A percentile compares a stretch with the other conserved stretches of the same genome.
Evolutionary conservation across 345 rosid genomes (phyloP).

Genomic region (Xanthoceras sorbifolium): DNA sequence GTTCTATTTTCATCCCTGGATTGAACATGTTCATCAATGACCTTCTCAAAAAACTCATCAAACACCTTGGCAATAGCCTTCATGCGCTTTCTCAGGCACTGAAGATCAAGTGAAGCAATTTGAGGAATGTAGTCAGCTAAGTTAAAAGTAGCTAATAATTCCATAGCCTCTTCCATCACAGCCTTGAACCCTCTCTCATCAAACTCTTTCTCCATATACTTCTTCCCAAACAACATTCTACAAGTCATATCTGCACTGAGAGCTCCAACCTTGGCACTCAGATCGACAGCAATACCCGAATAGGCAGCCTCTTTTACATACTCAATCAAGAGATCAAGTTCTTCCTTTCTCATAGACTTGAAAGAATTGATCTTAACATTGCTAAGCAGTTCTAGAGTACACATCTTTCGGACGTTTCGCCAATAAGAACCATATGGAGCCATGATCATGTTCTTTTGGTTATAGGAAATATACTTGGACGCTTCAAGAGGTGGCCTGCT

Average conservation of each 20-base stretch:
- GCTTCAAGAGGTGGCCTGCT: no score
- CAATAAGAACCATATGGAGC: no score
- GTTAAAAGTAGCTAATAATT: slow-evolving; percentile 25
- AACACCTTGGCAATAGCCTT: slow-evolving; percentile 38
- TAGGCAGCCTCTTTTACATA: slow-evolving; percentile 13
- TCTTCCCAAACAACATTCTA: slow-evolving; percentile 51
- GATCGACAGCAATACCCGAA: slow-evolving; percentile 2
- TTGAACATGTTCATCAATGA: slow-evolving; percentile 29
- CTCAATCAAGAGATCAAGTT: slow-evolving; percentile 26
- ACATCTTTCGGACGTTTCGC: slow-evolving; percentile 36
- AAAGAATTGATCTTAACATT: slow-evolving; percentile 30
- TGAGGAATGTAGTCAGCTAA: slow-evolving; percentile 38
- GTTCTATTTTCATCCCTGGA: slow-evolving; percentile 24
- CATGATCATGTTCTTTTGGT: no score
- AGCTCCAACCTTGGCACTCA: slow-evolving; percentile 32
- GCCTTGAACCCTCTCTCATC: slow-evolving; percentile 31
- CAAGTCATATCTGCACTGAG: slow-evolving; percentile 37
- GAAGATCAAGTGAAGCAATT: slow-evolving; percentile 32
- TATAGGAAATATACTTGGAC: no score
- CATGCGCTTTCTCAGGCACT: slow-evolving; percentile 37
- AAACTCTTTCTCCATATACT: slow-evolving; percentile 34
- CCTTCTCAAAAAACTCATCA: slow-evolving; percentile 36
- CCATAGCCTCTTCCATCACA: slow-evolving; percentile 30
- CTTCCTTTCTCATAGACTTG: slow-evolving; percentile 31
- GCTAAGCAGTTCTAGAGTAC: slow-evolving; percentile 36